Conservation (phyloP, 106 monocot species). For the Dioscorea dumetorum region DNA sequence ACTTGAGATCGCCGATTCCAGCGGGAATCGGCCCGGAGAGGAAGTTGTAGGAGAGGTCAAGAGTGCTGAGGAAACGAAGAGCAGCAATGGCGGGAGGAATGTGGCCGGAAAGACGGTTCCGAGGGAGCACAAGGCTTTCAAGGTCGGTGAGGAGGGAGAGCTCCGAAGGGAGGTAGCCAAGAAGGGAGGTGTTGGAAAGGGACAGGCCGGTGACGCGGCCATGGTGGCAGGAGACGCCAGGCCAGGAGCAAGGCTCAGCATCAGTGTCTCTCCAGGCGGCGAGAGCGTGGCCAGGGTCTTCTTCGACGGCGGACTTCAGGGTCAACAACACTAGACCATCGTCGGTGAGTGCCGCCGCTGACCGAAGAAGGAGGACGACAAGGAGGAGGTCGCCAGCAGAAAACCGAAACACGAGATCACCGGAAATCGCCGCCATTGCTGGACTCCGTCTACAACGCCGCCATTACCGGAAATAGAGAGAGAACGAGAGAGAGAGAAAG, state of each 20-base stretch:
- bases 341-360: conserved; percentile 32
- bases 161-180: conserved; percentile 37
- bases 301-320: conserved; percentile 63
- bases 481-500: neutral
- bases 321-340: conserved; percentile 78
- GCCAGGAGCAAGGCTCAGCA: conserved; percentile 47
- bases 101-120: conserved; percentile 46
- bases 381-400: neutral
- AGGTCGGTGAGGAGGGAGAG: conserved; percentile 44
- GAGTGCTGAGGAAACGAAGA: conserved; percentile 30
- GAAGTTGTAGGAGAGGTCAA: conserved; percentile 41
- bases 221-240: conserved; percentile 44
- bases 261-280: conserved; percentile 48
- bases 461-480: neutral
- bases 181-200: conserved; percentile 23
- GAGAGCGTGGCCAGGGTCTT: conserved; percentile 51
- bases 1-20: conserved; percentile 19
- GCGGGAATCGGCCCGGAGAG: conserved; percentile 32
- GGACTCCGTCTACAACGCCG: neutral
- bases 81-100: conserved; percentile 26
- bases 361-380: neutral
- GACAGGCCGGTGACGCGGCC: conserved; percentile 28
- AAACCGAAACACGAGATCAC: neutral
- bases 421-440: neutral
- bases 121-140: conserved; percentile 31